phyloP scores from a whole-genome alignment of 176 grass and related monocot species.

The Canna indica region DNA sequence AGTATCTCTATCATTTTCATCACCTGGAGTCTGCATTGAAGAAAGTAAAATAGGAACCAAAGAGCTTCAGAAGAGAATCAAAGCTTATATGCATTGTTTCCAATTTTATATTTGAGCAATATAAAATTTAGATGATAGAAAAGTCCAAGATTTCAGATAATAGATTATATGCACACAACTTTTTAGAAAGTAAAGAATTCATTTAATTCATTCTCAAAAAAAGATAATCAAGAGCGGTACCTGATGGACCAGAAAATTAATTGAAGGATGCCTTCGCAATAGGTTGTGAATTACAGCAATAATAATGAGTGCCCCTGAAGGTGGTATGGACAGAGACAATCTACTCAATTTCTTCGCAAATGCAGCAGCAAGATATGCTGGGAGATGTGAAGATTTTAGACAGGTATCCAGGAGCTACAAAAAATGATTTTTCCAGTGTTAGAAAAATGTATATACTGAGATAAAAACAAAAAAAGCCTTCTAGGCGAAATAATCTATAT shows the following conservation, averaged over 20 bases:
- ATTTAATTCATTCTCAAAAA: not conserved
- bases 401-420: slow-evolving; percentile 82
- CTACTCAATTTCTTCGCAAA: slow-evolving; percentile 98
- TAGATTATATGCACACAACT: not conserved
- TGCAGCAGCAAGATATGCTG: slow-evolving; percentile 81
- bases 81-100: not conserved
- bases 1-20: slow-evolving; percentile 30
- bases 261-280: slow-evolving; percentile 68
- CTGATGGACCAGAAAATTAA: slow-evolving; percentile 94
- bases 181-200: not conserved
- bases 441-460: slow-evolving; percentile 7
- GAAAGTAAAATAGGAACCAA: slow-evolving; percentile 13
- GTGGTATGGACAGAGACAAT: slow-evolving; percentile 68
- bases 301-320: slow-evolving; percentile 76
- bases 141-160: not conserved
- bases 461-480: slow-evolving; percentile 12
- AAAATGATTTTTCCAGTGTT: slow-evolving; percentile 26
- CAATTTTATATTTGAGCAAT: not conserved
- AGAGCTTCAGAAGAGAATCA: slow-evolving; percentile 16
- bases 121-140: not conserved
- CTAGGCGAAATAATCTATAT: not conserved
- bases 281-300: slow-evolving; percentile 97
- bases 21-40: slow-evolving; percentile 33
- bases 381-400: slow-evolving; percentile 78
- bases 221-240: slow-evolving; percentile 17